Evolutionary conservation across 495 filamentous ascomycete genomes (phyloP).

Genomic region (Trichoderma gamsii): DNA sequence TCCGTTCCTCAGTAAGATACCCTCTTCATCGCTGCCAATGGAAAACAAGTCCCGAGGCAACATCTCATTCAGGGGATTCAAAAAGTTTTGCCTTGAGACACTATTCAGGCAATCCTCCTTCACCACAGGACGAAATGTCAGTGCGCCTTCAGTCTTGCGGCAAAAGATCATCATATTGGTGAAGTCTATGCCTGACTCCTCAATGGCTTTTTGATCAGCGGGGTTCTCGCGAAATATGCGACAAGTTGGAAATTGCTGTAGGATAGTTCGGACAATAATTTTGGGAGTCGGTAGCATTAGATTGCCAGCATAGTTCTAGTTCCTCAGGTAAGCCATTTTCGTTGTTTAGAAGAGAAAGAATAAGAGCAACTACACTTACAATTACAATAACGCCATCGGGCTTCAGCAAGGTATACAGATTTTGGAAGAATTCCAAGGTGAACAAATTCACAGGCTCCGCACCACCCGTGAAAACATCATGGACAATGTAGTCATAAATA

Average conservation of each 20-base stretch:
- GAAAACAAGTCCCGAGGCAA: slow-evolving; percentile 41
- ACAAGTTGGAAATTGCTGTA: slow-evolving; percentile 66
- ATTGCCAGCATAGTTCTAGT: slow-evolving; percentile 94
- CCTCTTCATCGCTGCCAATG: slow-evolving; percentile 19
- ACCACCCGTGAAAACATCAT: slow-evolving; percentile 98
- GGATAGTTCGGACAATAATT: slow-evolving; percentile 67
- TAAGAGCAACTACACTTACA: slow-evolving; percentile 43
- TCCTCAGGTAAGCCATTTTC: slow-evolving; percentile 16
- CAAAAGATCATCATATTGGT: slow-evolving; percentile 86
- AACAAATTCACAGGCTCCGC: slow-evolving; percentile 86
- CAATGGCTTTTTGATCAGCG: slow-evolving; percentile 33
- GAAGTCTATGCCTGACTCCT: slow-evolving; percentile 56
- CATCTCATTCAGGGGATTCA: slow-evolving; percentile 71
- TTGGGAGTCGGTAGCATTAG: slow-evolving; percentile 63
- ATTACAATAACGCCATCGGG: slow-evolving; percentile 83
- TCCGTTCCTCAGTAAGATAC: slow-evolving; percentile 49
- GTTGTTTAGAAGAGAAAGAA: background rate
- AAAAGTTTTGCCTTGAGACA: slow-evolving; percentile 56
- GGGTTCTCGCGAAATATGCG: slow-evolving; percentile 77
- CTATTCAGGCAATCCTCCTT: slow-evolving; percentile 66
- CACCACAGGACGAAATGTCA: slow-evolving; percentile 64
- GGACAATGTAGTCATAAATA: slow-evolving; percentile 84
- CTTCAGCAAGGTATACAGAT: slow-evolving; percentile 62
- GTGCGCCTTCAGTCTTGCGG: slow-evolving; percentile 38
- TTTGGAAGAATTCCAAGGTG: slow-evolving; percentile 71